phyloP scores from a whole-genome alignment of 768 basidiomycete species.

The Mycena crocata region DNA sequence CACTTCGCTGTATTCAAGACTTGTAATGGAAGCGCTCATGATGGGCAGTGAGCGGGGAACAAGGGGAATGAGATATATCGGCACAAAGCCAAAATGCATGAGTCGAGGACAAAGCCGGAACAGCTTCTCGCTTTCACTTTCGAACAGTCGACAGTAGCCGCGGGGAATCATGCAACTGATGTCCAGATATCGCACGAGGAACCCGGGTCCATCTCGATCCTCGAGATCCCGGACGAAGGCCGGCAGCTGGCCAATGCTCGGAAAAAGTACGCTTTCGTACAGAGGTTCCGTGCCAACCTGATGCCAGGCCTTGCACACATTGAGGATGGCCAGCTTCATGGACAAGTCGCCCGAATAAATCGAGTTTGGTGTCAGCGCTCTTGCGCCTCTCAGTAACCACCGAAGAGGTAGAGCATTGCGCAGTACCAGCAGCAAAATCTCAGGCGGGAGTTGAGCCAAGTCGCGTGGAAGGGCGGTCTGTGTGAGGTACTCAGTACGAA shows the following conservation, averaged over 20 bases:
- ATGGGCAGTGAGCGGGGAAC: not conserved
- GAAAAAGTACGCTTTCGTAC: constrained; percentile 41
- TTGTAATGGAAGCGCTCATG: constrained; percentile 1
- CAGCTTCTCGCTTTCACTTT: not conserved
- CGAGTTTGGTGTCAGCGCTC: constrained; percentile 32
- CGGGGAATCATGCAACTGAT: constrained; percentile 27
- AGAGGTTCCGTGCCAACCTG: constrained; percentile 36
- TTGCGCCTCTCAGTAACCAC: constrained; percentile 35
- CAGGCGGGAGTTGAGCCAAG: constrained; percentile 27
- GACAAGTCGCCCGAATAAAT: constrained; percentile 35
- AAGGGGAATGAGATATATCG: not conserved
- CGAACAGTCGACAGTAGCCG: constrained; percentile 22
- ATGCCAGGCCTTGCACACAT: constrained; percentile 43
- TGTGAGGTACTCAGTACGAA: too few species aligned
- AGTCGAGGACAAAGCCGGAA: constrained; percentile 14
- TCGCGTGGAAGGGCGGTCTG: not conserved
- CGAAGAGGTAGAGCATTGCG: constrained; percentile 36
- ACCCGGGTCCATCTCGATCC: constrained; percentile 13
- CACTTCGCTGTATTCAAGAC: not conserved
- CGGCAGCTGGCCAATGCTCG: constrained; percentile 35
- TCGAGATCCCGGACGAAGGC: constrained; percentile 37
- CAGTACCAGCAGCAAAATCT: constrained; percentile 41
- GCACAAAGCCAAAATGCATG: constrained; percentile 5
- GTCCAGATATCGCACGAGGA: constrained; percentile 26
- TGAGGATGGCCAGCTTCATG: constrained; percentile 35